Evolutionary conservation across 2,329 filamentous ascomycete genomes (phyloP).

Genomic region (Didymellaceae sp.): DNA sequence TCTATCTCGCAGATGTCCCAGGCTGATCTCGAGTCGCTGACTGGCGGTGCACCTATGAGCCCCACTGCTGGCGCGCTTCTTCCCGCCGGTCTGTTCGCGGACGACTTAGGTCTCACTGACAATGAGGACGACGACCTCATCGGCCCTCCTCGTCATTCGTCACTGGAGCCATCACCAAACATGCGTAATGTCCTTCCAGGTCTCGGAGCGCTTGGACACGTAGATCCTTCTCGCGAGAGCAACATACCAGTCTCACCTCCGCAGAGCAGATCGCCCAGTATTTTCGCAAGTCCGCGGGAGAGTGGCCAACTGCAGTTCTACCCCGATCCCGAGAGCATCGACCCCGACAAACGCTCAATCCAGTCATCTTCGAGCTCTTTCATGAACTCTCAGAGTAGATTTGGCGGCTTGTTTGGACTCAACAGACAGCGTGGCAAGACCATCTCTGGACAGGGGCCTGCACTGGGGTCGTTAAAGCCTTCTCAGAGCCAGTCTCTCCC

Average conservation of each 20-base stretch:
- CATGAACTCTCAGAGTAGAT: constrained; percentile 58
- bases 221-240: constrained; percentile 45
- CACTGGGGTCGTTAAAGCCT: constrained; percentile 71
- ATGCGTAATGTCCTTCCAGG: constrained; percentile 48
- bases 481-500: constrained; percentile 82
- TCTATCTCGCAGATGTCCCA: constrained; percentile 67
- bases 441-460: constrained; percentile 65
- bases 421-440: constrained; percentile 69
- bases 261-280: constrained; percentile 52
- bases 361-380: constrained; percentile 58
- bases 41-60: constrained; percentile 73
- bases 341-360: constrained; percentile 56
- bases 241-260: constrained; percentile 52
- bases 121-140: constrained; percentile 42
- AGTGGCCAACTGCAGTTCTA: constrained; percentile 53
- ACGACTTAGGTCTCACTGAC: constrained; percentile 63
- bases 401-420: constrained; percentile 65
- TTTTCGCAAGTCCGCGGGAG: constrained; percentile 57
- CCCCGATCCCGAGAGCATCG: constrained; percentile 50
- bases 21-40: constrained; percentile 66
- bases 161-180: constrained; percentile 39
- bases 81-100: constrained; percentile 70
- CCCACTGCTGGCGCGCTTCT: constrained; percentile 77
- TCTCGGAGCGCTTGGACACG: constrained; percentile 50
- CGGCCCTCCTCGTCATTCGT: constrained; percentile 31